Evolutionary conservation across 257 asterid species (phyloP), one percentile per base, ranked within the genome.

Genomic region (Scutellaria barbata): DNA sequence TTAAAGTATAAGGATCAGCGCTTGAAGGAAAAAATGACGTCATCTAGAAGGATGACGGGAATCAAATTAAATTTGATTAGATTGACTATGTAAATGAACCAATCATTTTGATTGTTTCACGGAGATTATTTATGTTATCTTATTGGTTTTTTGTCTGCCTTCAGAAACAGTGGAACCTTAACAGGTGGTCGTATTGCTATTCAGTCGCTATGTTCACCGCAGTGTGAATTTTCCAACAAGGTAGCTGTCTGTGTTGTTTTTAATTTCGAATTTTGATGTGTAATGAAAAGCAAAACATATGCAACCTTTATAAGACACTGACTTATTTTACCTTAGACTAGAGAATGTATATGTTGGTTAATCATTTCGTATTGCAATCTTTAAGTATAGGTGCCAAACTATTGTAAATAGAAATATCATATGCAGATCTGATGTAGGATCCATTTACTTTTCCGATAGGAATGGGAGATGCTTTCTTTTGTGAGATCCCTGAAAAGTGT

Each of bases 201-300:
- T 77, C 97, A 89, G 79, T 95, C 98, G 35, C 69, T 95, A 66
- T 88, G 95, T 81, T 89, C 99, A 1, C 99, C 98, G 14, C 95
- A 89, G 40, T 89, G 99, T 61, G 94, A 89, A 75, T 95, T 78
- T 85, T 89, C 90, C 33, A 66, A 85, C 73, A 82, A 79, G 85
- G 99, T 92, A 62, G 69, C 79, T 69, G 7, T 17, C 61, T 61
- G 55, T 50, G 8, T 40, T 33, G 47, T 53, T 73, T 18, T 41
- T 7, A 57, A 46, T 59, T 58, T 40, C 10, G 14, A 46, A 43
- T 40, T 13, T 40, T 55, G 9, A 51, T 37, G 14, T 57, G 16
- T 59, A 14, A 39, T 67, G 40, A 16, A 40, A 17, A 12, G 61
- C 35, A 46, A 17, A 25, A 45, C 2, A 25, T 45, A 46, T 16